These are phyloP conservation scores for Myxozyma geophila DNA, from an alignment of 805 yeast species.

Conservation along the genomic window DNA sequence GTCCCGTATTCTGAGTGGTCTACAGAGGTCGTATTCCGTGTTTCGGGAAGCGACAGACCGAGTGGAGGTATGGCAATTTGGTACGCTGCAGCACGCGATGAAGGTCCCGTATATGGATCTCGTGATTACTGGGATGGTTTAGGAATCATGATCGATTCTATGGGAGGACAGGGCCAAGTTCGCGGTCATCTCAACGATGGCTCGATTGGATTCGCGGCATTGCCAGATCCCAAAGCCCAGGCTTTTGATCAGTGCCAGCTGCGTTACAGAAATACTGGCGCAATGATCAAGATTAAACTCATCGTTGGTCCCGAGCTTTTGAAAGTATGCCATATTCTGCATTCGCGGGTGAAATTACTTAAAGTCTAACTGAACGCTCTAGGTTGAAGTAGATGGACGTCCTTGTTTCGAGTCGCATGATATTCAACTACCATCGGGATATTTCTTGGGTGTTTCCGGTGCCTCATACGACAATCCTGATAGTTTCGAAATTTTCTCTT, in stretches of 20 bases:
- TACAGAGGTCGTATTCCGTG: slow-evolving; percentile 42
- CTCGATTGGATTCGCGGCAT: slow-evolving; percentile 37
- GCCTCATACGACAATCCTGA: slow-evolving; percentile 35
- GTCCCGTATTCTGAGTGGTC: slow-evolving; percentile 46
- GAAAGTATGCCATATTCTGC: slow-evolving; percentile 20
- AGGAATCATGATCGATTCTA: slow-evolving; percentile 48
- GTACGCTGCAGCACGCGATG: slow-evolving; percentile 42
- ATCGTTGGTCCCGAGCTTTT: slow-evolving; percentile 44
- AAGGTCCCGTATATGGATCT: slow-evolving; percentile 48
- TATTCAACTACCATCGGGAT: slow-evolving; percentile 44
- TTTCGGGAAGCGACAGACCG: slow-evolving; percentile 43
- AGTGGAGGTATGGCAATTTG: slow-evolving; percentile 49
- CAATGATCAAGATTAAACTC: slow-evolving; percentile 41
- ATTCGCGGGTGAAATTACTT: background rate
- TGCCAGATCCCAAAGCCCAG: slow-evolving; percentile 40
- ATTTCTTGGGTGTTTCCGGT: slow-evolving; percentile 47
- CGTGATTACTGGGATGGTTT: slow-evolving; percentile 49
- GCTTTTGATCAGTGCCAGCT: slow-evolving; percentile 47
- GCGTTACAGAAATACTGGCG: slow-evolving; percentile 45
- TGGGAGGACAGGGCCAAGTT: slow-evolving; percentile 41
- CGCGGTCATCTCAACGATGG: slow-evolving; percentile 51
- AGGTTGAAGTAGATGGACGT: slow-evolving; percentile 48
- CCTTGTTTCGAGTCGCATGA: slow-evolving; percentile 45
- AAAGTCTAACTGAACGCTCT: background rate
- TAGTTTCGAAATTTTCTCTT: slow-evolving; percentile 30